These are phyloP conservation scores for Phytopythium aichiense DNA, from an alignment of 352 stramenopile genomes.

Conservation along the genomic window DNA sequence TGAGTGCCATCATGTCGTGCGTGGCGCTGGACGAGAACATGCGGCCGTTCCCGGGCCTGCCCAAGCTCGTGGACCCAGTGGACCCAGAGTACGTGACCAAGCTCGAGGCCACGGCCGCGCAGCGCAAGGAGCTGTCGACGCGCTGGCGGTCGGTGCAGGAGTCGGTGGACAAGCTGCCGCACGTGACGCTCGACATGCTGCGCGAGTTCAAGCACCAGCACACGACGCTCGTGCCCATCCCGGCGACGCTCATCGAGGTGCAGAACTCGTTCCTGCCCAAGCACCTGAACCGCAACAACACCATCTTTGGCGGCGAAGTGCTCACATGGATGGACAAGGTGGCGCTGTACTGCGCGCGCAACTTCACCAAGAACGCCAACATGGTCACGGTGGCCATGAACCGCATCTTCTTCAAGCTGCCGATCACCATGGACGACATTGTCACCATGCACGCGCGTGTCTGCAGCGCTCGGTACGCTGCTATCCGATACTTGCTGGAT, in stretches of 20 bases:
- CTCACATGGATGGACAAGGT: constrained; percentile 71
- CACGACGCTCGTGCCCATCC: constrained; percentile 45
- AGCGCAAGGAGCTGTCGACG: constrained; percentile 57
- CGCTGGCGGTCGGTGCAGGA: constrained; percentile 65
- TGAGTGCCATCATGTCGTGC: constrained; percentile 70
- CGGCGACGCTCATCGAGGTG: constrained; percentile 65
- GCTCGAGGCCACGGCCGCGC: constrained; percentile 47
- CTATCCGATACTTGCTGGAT: background rate
- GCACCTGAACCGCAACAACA: constrained; percentile 74
- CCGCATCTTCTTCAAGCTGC: constrained; percentile 68
- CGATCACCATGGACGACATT: constrained; percentile 62
- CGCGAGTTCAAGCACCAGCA: constrained; percentile 32
- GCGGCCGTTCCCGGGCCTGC: constrained; percentile 45
- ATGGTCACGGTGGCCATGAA: constrained; percentile 69
- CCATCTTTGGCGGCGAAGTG: constrained; percentile 68
- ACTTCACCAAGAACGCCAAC: constrained; percentile 66
- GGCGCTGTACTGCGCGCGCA: constrained; percentile 55
- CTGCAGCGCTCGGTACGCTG: constrained; percentile 43
- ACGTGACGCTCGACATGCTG: constrained; percentile 61
- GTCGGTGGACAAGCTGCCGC: constrained; percentile 55
- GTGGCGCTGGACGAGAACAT: constrained; percentile 66
- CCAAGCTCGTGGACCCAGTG: constrained; percentile 33
- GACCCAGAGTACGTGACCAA: constrained; percentile 44
- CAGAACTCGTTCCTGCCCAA: constrained; percentile 73
- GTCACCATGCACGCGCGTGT: constrained; percentile 62